Conservation (phyloP, 495 filamentous ascomycete species). For the Podospora comata region DNA sequence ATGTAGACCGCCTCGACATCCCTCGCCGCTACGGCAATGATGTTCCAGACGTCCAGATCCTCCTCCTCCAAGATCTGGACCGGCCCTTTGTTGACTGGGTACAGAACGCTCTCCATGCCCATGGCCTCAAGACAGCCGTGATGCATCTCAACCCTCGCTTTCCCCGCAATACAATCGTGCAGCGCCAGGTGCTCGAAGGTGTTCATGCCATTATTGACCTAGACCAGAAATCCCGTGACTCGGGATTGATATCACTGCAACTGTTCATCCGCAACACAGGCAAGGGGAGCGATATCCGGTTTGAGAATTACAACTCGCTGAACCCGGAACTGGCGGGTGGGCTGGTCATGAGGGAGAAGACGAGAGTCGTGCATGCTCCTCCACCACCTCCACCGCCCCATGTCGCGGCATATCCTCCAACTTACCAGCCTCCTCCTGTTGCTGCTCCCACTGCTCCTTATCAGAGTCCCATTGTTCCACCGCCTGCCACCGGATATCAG, state of each 20-base stretch:
- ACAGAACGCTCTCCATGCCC: slow-evolving; percentile 66
- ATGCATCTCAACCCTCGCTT: slow-evolving; percentile 76
- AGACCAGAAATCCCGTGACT: slow-evolving; percentile 61
- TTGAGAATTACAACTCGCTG: slow-evolving; percentile 78
- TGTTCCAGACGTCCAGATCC: slow-evolving; percentile 86
- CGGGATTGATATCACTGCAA: slow-evolving; percentile 71
- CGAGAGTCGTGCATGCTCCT: slow-evolving; percentile 35
- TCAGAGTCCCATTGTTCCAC: not conserved
- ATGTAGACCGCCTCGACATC: slow-evolving; percentile 64
- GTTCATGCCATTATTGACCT: slow-evolving; percentile 82
- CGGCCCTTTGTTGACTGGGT: slow-evolving; percentile 79
- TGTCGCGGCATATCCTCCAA: not conserved
- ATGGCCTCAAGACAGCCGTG: slow-evolving; percentile 69
- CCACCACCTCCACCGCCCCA: slow-evolving; percentile 18
- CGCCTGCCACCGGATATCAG: not conserved
- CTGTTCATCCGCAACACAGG: slow-evolving; percentile 79
- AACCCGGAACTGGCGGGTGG: slow-evolving; percentile 74
- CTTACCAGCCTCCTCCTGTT: not conserved
- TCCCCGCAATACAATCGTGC: slow-evolving; percentile 69
- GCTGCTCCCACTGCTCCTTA: not conserved
- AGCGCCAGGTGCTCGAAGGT: slow-evolving; percentile 82
- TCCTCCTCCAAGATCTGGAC: slow-evolving; percentile 76
- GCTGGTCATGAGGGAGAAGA: slow-evolving; percentile 72
- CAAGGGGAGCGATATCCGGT: slow-evolving; percentile 64
- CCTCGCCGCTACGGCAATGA: slow-evolving; percentile 70